Evolutionary conservation across 164 flowering plant genomes (phyloP), one percentile per base, ranked within the genome.

Genomic region (Vitis riparia): DNA sequence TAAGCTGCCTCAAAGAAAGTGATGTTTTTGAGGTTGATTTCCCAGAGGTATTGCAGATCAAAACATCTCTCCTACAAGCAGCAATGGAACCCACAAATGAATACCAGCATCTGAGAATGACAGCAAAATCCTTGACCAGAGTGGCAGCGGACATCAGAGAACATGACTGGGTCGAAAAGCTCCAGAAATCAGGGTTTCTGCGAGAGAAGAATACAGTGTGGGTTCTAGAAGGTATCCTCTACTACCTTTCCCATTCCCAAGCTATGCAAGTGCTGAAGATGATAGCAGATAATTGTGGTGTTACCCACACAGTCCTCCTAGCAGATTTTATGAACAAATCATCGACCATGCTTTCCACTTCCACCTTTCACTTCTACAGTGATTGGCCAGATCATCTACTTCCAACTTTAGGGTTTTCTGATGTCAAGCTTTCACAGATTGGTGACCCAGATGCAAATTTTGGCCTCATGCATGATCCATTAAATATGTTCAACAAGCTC

Each of bases 391-490:
- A 93, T 67, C 86, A 87, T 55, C 90, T 93, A 71, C 81, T 93
- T 56, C 93, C 97, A 51, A 82, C 98, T 60, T 81, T 93, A 14
- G 98, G 97, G 27, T 93, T 91, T 78, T 76, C 98, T 10, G 78
- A 87, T 67, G 92, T 91, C 14, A 81, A 74, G 64, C 90, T 91
- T 71, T 91, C 97, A 48, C 97, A 93, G 68, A 85, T 93, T 73
- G 98, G 98, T 15, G 98, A 93, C 62, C 90, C 98, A 23, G 98
- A 93, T 84, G 98, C 98, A 17, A 61, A 90, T 75, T 93, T 91
- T 62, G 97, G 94, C 15, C 90, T 91, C 52, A 68, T 91, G 84
- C 81, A 83, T 55, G 92, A 93, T 69, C 98, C 91, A 14, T 61
- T 79, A 63, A 93, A 89, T 81, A 78, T 93, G 68, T 93, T 93